Evolutionary conservation across 352 stramenopile genomes (phyloP).

Genomic region (Globisporangium takayamanum): DNA sequence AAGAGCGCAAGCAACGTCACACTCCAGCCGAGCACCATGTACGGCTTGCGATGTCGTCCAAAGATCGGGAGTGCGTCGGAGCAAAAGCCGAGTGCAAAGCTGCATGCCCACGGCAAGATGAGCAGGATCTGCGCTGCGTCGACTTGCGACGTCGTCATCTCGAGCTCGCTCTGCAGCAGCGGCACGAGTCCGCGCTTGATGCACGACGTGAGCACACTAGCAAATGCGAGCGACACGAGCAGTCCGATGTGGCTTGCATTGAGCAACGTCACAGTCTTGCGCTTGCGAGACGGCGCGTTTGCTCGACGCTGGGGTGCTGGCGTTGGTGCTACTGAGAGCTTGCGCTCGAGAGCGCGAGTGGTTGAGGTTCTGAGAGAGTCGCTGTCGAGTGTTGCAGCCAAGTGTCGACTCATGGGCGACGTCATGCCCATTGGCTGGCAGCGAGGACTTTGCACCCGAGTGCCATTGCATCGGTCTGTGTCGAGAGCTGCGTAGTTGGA

Average conservation of each 20-base stretch:
- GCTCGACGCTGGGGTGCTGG: not conserved
- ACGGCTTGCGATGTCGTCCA: conserved; percentile 40
- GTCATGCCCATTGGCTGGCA: too few species aligned
- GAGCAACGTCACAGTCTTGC: conserved; percentile 11
- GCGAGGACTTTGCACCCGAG: too few species aligned
- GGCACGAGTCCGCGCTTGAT: conserved; percentile 33
- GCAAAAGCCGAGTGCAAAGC: conserved; percentile 41
- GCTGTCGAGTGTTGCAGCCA: too few species aligned
- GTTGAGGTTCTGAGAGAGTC: too few species aligned
- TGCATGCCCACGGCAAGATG: conserved; percentile 42
- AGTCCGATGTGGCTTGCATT: conserved; percentile 22
- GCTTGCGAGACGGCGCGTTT: not conserved
- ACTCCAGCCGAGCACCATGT: conserved; percentile 47
- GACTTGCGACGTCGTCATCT: conserved; percentile 24
- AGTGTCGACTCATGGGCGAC: too few species aligned
- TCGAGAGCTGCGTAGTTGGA: too few species aligned
- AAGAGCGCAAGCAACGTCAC: conserved; percentile 40
- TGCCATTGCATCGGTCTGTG: too few species aligned
- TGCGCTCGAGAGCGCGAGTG: too few species aligned
- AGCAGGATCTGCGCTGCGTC: conserved; percentile 31
- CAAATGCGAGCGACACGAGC: conserved; percentile 31
- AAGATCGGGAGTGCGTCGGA: conserved; percentile 44
- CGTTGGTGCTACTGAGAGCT: too few species aligned
- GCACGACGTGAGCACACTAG: conserved; percentile 26
- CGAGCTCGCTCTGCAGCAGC: conserved; percentile 34